phyloP scores from a whole-genome alignment of 768 basidiomycete species.

The Hygrocybe punicea region DNA sequence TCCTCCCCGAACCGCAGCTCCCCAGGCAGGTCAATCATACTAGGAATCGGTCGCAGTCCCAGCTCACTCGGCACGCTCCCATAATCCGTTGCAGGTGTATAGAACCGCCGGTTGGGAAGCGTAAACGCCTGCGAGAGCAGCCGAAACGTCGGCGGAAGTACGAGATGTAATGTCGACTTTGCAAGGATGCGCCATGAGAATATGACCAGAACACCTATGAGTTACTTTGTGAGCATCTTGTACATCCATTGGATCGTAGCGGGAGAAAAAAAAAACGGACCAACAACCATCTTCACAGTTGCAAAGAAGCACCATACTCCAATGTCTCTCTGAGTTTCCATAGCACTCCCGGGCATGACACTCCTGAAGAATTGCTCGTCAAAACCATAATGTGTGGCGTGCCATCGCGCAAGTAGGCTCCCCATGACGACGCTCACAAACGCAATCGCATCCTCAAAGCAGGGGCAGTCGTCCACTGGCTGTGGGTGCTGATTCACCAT shows the following conservation, averaged over 20 bases:
- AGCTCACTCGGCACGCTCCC: constrained; percentile 59
- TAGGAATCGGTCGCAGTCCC: constrained; percentile 71
- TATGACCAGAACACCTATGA: constrained; percentile 67
- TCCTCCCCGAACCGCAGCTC: constrained; percentile 41
- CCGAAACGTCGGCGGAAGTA: constrained; percentile 85
- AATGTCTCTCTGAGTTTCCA: constrained; percentile 40
- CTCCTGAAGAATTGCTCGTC: constrained; percentile 27
- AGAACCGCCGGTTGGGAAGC: constrained; percentile 83
- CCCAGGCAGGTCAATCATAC: constrained; percentile 75
- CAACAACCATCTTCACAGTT: constrained; percentile 44
- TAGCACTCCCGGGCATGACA: constrained; percentile 61
- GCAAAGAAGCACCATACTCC: constrained; percentile 48
- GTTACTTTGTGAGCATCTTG: constrained; percentile 3
- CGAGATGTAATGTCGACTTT: constrained; percentile 67
- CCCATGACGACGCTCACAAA: constrained; percentile 84
- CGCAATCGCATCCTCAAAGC: constrained; percentile 96
- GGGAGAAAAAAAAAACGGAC: constrained; percentile 23
- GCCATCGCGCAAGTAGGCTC: constrained; percentile 67
- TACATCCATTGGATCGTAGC: background rate
- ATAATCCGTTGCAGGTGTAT: constrained; percentile 90
- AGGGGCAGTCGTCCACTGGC: constrained; percentile 95
- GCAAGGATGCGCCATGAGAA: constrained; percentile 87
- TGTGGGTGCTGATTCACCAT: constrained; percentile 89
- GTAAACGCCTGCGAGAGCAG: constrained; percentile 60
- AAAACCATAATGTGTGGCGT: constrained; percentile 43